Base-by-base conservation (phyloP, 108 stramenopile genomes). In the Discostella pseudostelligera region DNA sequence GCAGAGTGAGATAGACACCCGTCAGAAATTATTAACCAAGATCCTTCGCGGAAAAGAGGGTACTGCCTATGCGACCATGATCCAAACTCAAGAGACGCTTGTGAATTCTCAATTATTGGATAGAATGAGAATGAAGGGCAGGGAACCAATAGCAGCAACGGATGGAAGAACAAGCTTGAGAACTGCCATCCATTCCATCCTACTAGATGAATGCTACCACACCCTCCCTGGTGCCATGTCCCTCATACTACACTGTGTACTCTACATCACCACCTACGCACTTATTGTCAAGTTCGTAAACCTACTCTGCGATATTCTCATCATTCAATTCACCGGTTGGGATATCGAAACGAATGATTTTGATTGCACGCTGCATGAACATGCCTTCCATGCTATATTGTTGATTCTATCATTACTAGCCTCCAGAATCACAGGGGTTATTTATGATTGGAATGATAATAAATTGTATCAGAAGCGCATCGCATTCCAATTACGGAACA, bases 391-490 rank as follows among this genome's bases (percentile, higher is more conserved):
- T 36, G 43, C 26, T 4, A 2, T 19, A 4, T 16, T 43, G 13
- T 36, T 59, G n/a, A 29, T 59, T 13, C 26, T 43, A 28, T 59
- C 59, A 3, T 12, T 59, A 16, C 2, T 40, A n/a, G 59, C 59
- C 10, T 1, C 20, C 16, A 59, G 44, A 24, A 24, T 59, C 17
- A 59, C 59, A 2, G 59, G 59, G 13, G 26, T 42, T 1, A 1
- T 59, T 11, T 40, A 59, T 17, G 20, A 59, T 20, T 59, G 59
- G 59, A 59, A 59, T 42, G 59, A 39, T n/a, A 59, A 59, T 42
- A 24, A 5, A 2, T 0, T 17, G 2, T 59, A 59, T 17, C 59
- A 43, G 12, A 59, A 20, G 16, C 40, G 39, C 16, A 13, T 59
- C 24, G 40, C 10, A 0, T 20, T 59, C 7, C 44, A 45, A 11